Evolutionary conservation across 495 filamentous ascomycete genomes (phyloP).

Genomic region (Penicillium macrosclerotiorum): DNA sequence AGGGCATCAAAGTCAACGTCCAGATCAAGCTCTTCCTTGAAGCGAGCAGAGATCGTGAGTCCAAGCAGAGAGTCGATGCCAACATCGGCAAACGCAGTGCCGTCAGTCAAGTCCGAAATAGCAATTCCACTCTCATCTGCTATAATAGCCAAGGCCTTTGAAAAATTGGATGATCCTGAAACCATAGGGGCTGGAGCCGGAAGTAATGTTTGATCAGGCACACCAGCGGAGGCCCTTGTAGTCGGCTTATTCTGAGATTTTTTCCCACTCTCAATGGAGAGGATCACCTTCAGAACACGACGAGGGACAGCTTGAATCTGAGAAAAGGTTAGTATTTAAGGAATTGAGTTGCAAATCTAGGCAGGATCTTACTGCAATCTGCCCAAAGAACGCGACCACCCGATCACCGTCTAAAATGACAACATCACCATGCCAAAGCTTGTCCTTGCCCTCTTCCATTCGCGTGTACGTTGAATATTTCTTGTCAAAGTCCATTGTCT

Average conservation of each 20-base stretch:
- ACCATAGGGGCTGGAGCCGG: neutral
- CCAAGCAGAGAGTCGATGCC: slow-evolving; percentile 57
- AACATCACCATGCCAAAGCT: slow-evolving; percentile 37
- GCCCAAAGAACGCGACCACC: slow-evolving; percentile 27
- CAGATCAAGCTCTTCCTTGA: slow-evolving; percentile 50
- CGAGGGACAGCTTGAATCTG: neutral
- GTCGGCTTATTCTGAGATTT: neutral
- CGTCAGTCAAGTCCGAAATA: slow-evolving; percentile 29
- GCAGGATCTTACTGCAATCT: neutral
- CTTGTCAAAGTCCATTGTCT: slow-evolving; percentile 15
- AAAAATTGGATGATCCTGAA: neutral
- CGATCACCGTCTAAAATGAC: slow-evolving; percentile 25
- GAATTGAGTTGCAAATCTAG: neutral
- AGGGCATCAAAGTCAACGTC: slow-evolving; percentile 35
- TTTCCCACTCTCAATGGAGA: neutral
- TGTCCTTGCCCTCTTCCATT: slow-evolving; percentile 35
- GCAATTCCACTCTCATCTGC: neutral
- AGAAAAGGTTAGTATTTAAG: neutral
- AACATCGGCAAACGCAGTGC: slow-evolving; percentile 43
- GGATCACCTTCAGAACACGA: neutral
- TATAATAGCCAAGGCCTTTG: neutral
- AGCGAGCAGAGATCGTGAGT: slow-evolving; percentile 16
- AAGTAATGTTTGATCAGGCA: neutral
- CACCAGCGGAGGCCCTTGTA: too few relatives aligned
- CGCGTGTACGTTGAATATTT: slow-evolving; percentile 40